Evolutionary conservation across 2,329 filamentous ascomycete species (phyloP).

Genomic region (Colletotrichum sp.): DNA sequence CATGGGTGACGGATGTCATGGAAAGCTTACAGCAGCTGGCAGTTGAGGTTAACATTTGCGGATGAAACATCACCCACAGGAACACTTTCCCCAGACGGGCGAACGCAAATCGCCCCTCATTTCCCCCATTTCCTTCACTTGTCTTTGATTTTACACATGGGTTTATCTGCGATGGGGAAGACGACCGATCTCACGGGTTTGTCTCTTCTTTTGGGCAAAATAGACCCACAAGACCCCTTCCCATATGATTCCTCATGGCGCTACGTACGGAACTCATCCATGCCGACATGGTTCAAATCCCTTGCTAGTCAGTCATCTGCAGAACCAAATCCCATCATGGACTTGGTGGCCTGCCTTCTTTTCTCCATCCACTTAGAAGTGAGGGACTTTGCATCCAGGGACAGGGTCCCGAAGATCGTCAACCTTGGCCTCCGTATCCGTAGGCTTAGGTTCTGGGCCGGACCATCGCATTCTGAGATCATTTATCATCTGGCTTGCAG

Average conservation of each 20-base stretch:
- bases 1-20: not conserved
- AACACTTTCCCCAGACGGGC: not conserved
- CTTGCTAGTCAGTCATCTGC: not conserved
- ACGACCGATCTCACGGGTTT: not conserved
- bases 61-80: not conserved
- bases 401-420: not conserved
- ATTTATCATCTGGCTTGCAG: constrained; percentile 9
- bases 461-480: not conserved
- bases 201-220: not conserved
- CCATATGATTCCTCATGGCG: not conserved
- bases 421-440: not conserved
- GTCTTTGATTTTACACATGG: not conserved
- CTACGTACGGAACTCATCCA: not conserved
- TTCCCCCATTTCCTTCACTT: not conserved
- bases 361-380: not conserved
- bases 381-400: not conserved
- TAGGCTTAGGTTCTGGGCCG: not conserved
- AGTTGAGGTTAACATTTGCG: not conserved
- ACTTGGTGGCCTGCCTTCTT: not conserved
- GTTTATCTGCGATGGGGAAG: not conserved
- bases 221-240: not conserved
- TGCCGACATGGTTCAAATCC: not conserved
- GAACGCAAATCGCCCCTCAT: not conserved
- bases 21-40: not conserved
- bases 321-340: not conserved